phyloP scores from a whole-genome alignment of 345 rosid genomes.

The Abelmoschus esculentus region DNA sequence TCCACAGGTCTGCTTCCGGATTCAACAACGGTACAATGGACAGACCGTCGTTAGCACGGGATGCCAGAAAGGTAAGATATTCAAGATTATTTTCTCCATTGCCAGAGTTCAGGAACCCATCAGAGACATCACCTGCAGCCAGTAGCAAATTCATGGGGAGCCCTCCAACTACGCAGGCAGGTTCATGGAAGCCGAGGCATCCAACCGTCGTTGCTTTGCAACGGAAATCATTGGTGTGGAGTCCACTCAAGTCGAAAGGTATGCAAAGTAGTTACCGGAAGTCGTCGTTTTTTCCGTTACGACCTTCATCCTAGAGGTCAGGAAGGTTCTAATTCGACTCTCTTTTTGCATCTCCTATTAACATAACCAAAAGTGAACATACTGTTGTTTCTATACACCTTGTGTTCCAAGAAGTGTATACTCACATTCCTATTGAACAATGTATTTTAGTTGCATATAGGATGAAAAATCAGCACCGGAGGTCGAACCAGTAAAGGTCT shows the following conservation, averaged over 20 bases:
- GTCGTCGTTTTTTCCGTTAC: conserved; percentile 30
- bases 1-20: conserved; percentile 26
- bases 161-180: conserved; percentile 56
- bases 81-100: conserved; percentile 73
- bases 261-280: conserved; percentile 31
- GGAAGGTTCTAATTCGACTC: not conserved
- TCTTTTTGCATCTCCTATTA: not conserved
- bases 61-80: conserved; percentile 59
- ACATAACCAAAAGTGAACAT: not conserved
- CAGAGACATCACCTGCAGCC: conserved; percentile 49
- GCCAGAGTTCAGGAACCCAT: conserved; percentile 29
- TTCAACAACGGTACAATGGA: conserved; percentile 22
- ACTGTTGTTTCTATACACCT: not conserved
- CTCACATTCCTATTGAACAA: not conserved
- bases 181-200: conserved; percentile 81
- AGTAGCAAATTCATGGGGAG: conserved; percentile 82
- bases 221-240: conserved; percentile 79
- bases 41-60: conserved; percentile 33
- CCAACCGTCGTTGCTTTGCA: conserved; percentile 83
- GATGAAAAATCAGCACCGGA: too few species aligned
- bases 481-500: too few species aligned
- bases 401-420: not conserved
- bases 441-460: not conserved
- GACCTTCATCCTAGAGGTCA: conserved; percentile 21
- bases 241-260: conserved; percentile 66